Percentiles rank a stretch among this genome's conserved stretches.
phyloP scores from a whole-genome alignment of 306 rosid species.

The Lagenaria siceraria region DNA sequence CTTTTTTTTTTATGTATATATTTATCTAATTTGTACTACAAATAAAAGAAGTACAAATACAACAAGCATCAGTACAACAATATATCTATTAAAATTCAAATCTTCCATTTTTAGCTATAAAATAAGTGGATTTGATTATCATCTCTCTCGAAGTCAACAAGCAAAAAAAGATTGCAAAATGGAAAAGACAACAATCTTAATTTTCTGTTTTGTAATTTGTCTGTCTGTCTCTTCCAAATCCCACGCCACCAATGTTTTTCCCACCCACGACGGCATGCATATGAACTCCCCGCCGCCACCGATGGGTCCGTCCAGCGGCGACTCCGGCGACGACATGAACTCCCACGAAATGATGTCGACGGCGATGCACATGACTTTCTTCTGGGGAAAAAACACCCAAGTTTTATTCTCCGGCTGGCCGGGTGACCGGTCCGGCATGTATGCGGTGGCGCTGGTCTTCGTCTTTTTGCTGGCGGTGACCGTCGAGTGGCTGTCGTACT shows the following conservation, averaged over 20 bases:
- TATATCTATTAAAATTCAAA: not conserved
- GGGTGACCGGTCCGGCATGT: conserved; percentile 2
- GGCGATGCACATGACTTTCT: conserved; percentile 18
- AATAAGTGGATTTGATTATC: not conserved
- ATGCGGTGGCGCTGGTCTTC: conserved; percentile 7
- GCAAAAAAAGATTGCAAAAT: not conserved
- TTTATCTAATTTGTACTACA: not conserved
- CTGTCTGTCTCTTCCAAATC: not conserved
- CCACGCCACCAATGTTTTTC: not conserved
- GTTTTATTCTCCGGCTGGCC: conserved; percentile 23
- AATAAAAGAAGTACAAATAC: not conserved
- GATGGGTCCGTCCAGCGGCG: not conserved
- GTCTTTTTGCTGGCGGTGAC: conserved; percentile 9
- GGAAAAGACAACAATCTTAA: not conserved
- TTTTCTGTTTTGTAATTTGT: not conserved
- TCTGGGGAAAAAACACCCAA: conserved; percentile 12
- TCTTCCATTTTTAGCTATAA: not conserved
- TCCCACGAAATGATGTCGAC: not conserved
- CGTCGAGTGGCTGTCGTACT: conserved; percentile 12
- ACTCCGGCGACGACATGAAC: conserved; percentile 7
- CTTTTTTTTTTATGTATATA: no score
- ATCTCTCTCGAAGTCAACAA: not conserved
- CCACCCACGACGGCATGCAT: not conserved
- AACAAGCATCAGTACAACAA: not conserved
- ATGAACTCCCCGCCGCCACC: not conserved